A percentile compares a stretch with the other conserved stretches of the same genome.
Evolutionary conservation across 495 filamentous ascomycete genomes (phyloP).

Genomic region (Pyronema omphalodes): DNA sequence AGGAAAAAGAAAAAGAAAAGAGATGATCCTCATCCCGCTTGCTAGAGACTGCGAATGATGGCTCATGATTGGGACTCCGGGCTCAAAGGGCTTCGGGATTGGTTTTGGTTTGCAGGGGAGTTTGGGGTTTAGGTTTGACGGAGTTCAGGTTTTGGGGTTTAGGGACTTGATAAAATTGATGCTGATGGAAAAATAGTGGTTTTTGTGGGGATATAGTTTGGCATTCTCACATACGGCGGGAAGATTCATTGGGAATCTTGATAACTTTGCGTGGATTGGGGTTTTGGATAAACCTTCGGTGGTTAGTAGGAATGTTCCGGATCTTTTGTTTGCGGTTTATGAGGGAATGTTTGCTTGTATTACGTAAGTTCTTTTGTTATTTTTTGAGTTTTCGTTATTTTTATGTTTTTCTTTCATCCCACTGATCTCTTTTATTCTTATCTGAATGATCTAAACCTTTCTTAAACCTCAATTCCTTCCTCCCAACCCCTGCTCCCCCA

Average conservation of each 20-base stretch:
- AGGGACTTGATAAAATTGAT: too few species aligned
- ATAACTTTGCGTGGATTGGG: slow-evolving; percentile 71
- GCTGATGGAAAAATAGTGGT: slow-evolving; percentile 38
- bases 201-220: slow-evolving; percentile 96
- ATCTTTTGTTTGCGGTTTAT: slow-evolving; percentile 81
- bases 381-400: neutral
- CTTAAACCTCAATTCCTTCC: neutral
- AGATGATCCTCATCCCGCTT: too few species aligned
- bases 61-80: too few species aligned
- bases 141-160: too few species aligned
- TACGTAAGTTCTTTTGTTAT: slow-evolving; percentile 45
- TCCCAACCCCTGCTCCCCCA: too few species aligned
- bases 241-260: slow-evolving; percentile 64
- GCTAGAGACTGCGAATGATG: too few species aligned
- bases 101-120: too few species aligned
- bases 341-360: slow-evolving; percentile 97
- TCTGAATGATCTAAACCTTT: neutral
- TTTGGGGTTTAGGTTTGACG: too few species aligned
- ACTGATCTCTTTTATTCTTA: slow-evolving; percentile 7
- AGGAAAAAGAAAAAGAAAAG: too few species aligned
- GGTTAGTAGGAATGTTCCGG: slow-evolving; percentile 62
- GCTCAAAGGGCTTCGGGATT: too few species aligned
- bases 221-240: slow-evolving; percentile 77
- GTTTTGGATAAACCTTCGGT: slow-evolving; percentile 68
- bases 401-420: too few species aligned